Evolutionary conservation across 805 yeast species (phyloP), one percentile per base, ranked within the genome.

Genomic region (Pichia thaimueangensis): DNA sequence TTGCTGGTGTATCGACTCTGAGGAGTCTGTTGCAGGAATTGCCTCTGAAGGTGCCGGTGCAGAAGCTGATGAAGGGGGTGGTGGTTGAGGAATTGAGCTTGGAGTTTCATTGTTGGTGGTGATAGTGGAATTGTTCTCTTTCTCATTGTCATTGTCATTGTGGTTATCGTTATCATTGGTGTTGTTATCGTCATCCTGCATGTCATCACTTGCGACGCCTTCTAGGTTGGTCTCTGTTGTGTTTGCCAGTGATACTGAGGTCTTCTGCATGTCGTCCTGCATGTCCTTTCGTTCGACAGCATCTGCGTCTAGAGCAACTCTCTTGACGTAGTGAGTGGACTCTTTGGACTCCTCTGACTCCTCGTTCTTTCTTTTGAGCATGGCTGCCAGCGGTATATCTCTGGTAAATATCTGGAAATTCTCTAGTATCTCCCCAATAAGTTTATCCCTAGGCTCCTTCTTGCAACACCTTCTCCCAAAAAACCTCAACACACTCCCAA

Each of bases 261-360:
- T 68, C 35, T 64, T 68, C 25, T 63, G 60, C 33, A 60, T 63
- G 37, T 67, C 74, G 34, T 69, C 68, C 39, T 65, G 62, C 23
- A 62, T 61, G 23, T 71, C 76, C 17, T 58, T 56, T 37, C 55
- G 62, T 23, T 69, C 76, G 33, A 73, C 59, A 35, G 70, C 73
- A 43, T 76, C 86, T 43, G 79, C 74, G 49, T 81, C 86, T 50
- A 82, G 68, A 2, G 89, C 89, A 13, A 81, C 83, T 39, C 91
- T 65, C 54, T 82, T 82, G 40, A 68, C 78, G 24, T 73, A 67
- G 42, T 74, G 76, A 45, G 70, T 77, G 15, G 42, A 34, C 16
- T 40, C 43, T 22, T 44, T 40, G 6, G 47, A 36, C n/a, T 46
- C 45, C 35, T 73, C 70, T 11, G 66, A 64, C 45, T 80, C 86